Conservation (phyloP, 2,329 filamentous ascomycete genomes). For the Botrytis fragariae region DNA sequence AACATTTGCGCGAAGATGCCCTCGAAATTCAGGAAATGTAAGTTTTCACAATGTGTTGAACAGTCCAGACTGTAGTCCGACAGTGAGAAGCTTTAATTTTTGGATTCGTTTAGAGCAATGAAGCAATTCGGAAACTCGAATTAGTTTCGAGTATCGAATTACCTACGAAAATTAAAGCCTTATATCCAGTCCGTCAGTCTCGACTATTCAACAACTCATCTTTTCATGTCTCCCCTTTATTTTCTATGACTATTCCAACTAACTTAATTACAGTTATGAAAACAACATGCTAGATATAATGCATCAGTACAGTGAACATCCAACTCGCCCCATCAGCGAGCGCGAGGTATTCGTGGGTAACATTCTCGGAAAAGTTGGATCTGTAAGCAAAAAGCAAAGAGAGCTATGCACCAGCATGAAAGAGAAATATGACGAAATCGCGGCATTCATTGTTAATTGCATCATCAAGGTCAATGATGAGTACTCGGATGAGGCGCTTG, state of each 20-base stretch:
- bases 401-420: conserved; percentile 45
- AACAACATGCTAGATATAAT: conserved; percentile 49
- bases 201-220: conserved; percentile 25
- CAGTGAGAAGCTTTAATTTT: background rate
- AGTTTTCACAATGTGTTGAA: conserved; percentile 20
- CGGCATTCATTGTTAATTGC: conserved; percentile 42
- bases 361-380: conserved; percentile 51
- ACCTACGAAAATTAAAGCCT: background rate
- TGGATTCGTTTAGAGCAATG: background rate
- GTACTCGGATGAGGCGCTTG: conserved; percentile 44
- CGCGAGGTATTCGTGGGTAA: conserved; percentile 56
- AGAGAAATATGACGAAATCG: conserved; percentile 44
- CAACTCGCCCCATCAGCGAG: conserved; percentile 46
- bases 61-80: background rate
- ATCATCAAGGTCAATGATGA: conserved; percentile 45
- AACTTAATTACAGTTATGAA: conserved; percentile 47
- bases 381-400: conserved; percentile 41
- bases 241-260: background rate
- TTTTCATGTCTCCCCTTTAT: background rate
- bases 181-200: background rate
- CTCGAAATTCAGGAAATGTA: conserved; percentile 48
- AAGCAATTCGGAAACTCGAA: background rate
- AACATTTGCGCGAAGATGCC: conserved; percentile 41
- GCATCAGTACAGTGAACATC: conserved; percentile 44
- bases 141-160: background rate